Percentiles rank a stretch among this genome's conserved stretches.
These are phyloP conservation scores for Fraxinus sp. DNA, from an alignment of 305 asterid species.

Conservation along the genomic window DNA sequence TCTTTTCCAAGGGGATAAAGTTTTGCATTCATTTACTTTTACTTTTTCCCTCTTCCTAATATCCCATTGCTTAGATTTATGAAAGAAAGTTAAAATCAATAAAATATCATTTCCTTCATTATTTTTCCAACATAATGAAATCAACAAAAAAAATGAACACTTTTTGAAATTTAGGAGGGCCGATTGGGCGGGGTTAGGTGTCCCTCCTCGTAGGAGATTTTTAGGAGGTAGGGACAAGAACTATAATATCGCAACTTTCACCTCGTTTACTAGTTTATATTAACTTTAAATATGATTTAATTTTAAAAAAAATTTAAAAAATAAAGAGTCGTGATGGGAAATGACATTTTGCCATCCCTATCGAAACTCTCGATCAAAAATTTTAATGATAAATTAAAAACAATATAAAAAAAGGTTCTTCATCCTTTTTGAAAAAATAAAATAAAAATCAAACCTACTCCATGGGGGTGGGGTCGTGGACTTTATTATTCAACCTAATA, in stretches of 20 bases:
- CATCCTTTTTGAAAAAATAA: not conserved
- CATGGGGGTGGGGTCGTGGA: not conserved
- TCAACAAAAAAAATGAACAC: not conserved
- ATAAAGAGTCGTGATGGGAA: not conserved
- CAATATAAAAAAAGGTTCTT: not conserved
- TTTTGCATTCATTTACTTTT: not conserved
- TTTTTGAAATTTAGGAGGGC: no score
- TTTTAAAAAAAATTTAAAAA: no score
- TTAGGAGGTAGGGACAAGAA: not conserved
- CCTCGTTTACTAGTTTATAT: not conserved
- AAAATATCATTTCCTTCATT: not conserved
- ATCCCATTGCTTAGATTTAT: not conserved
- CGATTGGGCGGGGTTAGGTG: not conserved
- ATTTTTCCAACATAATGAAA: not conserved
- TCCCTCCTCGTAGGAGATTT: not conserved
- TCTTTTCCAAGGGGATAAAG: not conserved
- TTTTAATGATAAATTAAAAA: no score
- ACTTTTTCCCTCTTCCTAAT: not conserved
- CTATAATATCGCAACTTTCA: not conserved
- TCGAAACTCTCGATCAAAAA: not conserved
- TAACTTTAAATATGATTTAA: not conserved
- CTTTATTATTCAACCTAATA: not conserved
- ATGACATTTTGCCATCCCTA: not conserved
- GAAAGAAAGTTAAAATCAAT: not conserved
- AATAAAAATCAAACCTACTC: not conserved